Base-by-base conservation (phyloP, 2,329 filamentous ascomycete genomes). In the Sclerotinia sclerotiorum region DNA sequence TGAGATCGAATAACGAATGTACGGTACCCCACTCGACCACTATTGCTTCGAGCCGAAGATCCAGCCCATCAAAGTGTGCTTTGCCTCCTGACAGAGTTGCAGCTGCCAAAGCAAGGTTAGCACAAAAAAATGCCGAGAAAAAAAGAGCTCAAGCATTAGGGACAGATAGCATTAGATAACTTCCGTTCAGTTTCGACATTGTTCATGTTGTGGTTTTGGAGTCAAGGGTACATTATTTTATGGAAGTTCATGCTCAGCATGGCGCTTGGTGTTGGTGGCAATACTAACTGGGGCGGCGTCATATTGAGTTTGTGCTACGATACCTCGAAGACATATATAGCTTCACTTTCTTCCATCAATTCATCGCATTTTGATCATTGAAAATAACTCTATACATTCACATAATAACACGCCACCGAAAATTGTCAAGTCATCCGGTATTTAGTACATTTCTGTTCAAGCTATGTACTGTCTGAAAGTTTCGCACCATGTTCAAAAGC, bases 11-110 rank as follows among this genome's bases (percentile, higher is more conserved):
- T 11, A 69, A 67, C n/a, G 70, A 73, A 10, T 56, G 69, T 49
- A 32, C 39, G 29, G 62, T 49, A 42, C 52, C 58, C 24, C 67
- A 51, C 29, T 68, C 68, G 24, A 58, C 32, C 7, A 69, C 67
- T 52, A 56, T 70, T 29, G 61, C 68, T 27, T 71, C 74, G n/a
- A 74, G 70, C 52, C 67, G 71, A 48, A 52, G 71, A 19, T 68
- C 71, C 21, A 72, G 70, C 62, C 65, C 74, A 13, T 73, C 70
- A 62, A 74, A 72, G 51, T 65, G 56, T 44, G 69, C 69, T 11
- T 70, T 79, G 19, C 74, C 75, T 39, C 77, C 77, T 39, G 77
- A 78, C 29, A 74, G 77, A 66, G 72, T 72, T 52, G 77, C 77
- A 42, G 77, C 77, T 46, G 77, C 77, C 13, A 77, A 73, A 66